Conservation (phyloP, 257 asterid species). For the Ilex asprella region DNA sequence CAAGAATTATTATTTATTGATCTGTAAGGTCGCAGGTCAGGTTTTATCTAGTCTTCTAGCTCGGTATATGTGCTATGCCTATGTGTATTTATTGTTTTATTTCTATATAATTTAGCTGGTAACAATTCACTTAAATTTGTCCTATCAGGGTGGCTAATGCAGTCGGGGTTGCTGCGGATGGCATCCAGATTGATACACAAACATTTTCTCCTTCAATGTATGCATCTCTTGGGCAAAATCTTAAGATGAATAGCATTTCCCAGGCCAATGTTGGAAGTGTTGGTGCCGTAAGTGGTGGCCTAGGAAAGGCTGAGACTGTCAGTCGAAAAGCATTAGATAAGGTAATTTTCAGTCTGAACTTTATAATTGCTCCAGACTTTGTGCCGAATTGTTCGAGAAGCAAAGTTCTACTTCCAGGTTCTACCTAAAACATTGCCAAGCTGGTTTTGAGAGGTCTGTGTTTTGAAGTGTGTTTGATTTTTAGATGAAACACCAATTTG, state of each 20-base stretch:
- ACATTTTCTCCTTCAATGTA: constrained; percentile 22
- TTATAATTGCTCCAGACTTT: constrained; percentile 3
- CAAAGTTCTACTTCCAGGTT: too few relatives aligned
- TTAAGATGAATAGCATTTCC: constrained; percentile 30
- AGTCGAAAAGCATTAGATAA: constrained; percentile 91
- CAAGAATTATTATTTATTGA: too few relatives aligned
- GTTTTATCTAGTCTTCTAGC: neutral
- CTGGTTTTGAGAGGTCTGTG: too few relatives aligned
- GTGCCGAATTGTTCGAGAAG: too few relatives aligned
- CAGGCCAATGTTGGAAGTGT: constrained; percentile 29
- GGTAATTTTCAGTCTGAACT: constrained; percentile 35
- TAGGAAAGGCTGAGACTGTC: constrained; percentile 62
- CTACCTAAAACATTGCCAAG: too few relatives aligned
- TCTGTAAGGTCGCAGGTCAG: too few relatives aligned
- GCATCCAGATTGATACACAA: constrained; percentile 28
- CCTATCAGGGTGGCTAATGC: constrained; percentile 42
- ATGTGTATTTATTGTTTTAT: neutral
- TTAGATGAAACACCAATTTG: too few relatives aligned
- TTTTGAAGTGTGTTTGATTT: too few relatives aligned
- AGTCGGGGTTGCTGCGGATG: constrained; percentile 15
- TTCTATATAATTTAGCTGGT: neutral
- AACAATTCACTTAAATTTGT: constrained; percentile 2
- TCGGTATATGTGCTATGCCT: neutral
- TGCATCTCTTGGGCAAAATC: constrained; percentile 32
- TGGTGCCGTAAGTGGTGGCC: constrained; percentile 24